These are phyloP conservation scores for Pythium coloratum DNA, from an alignment of 352 stramenopile species.

Conservation along the genomic window DNA sequence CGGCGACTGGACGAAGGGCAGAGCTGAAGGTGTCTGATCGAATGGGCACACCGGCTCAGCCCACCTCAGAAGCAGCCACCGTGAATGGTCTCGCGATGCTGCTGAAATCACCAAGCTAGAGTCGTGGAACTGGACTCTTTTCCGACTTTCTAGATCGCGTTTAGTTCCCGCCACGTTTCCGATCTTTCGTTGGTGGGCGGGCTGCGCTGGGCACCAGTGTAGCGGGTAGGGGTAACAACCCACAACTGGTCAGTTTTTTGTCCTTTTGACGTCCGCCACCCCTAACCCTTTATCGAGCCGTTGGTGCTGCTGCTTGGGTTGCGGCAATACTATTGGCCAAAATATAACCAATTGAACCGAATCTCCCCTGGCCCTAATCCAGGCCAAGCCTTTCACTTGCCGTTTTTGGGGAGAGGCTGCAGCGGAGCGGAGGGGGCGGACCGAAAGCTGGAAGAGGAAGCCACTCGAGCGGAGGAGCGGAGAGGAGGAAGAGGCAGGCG, in stretches of 20 bases:
- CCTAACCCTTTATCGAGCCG: background rate
- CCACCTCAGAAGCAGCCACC: no score
- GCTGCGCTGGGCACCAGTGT: background rate
- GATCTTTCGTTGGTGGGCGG: conserved; percentile 7
- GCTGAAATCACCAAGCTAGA: background rate
- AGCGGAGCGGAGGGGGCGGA: conserved; percentile 3
- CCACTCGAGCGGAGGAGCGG: background rate
- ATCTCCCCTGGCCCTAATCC: conserved; percentile 26
- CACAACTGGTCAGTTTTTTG: background rate
- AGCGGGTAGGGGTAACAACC: conserved; percentile 19
- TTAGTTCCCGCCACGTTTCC: conserved; percentile 5
- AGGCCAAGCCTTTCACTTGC: background rate
- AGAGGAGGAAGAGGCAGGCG: conserved; percentile 19
- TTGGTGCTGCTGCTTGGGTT: background rate
- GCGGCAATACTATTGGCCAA: conserved; percentile 11
- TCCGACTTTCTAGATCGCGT: conserved; percentile 3
- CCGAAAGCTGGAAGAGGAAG: conserved; percentile 10
- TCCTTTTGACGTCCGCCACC: conserved; percentile 12
- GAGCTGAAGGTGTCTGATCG: background rate
- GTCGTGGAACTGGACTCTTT: conserved; percentile 2
- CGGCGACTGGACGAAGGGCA: no score
- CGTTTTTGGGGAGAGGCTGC: conserved; percentile 6
- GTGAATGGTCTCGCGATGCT: no score
- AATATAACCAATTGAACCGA: conserved; percentile 10
- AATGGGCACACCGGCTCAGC: background rate